Percentiles rank a stretch among this genome's conserved stretches.
phyloP scores from a whole-genome alignment of 2,329 filamentous ascomycete genomes.

The Nemania bipapillata region DNA sequence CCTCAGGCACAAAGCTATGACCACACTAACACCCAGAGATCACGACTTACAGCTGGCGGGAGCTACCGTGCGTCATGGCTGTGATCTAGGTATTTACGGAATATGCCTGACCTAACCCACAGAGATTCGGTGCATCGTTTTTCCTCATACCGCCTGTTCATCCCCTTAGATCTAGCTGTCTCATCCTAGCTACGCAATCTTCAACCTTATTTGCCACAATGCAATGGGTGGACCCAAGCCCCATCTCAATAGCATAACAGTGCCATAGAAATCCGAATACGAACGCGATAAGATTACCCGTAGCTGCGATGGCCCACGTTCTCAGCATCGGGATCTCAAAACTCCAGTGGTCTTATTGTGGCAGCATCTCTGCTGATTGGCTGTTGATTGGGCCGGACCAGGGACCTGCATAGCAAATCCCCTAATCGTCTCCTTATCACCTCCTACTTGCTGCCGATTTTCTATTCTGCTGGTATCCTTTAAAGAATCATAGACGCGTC shows the following conservation, averaged over 20 bases:
- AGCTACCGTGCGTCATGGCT: slow-evolving; percentile 4
- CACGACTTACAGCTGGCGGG: slow-evolving; percentile 9
- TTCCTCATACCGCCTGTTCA: background rate
- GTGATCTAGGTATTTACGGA: background rate
- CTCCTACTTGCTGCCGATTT: slow-evolving; percentile 32
- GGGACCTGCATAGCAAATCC: slow-evolving; percentile 40
- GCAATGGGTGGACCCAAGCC: background rate
- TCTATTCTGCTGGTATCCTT: slow-evolving; percentile 7
- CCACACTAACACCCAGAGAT: background rate
- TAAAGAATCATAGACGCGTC: slow-evolving; percentile 24
- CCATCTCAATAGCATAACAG: background rate
- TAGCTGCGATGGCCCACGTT: slow-evolving; percentile 19
- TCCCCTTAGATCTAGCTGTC: background rate
- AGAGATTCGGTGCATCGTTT: slow-evolving; percentile 16
- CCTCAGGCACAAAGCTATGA: slow-evolving; percentile 27
- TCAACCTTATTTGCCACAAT: slow-evolving; percentile 14
- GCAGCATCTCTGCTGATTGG: slow-evolving; percentile 48
- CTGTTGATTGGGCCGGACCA: background rate
- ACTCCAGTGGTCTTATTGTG: slow-evolving; percentile 50
- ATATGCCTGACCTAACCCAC: too few species aligned
- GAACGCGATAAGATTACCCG: slow-evolving; percentile 35
- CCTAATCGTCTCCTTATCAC: slow-evolving; percentile 45
- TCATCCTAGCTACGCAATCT: background rate
- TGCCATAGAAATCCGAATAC: slow-evolving; percentile 35
- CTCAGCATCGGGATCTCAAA: slow-evolving; percentile 41